Conservation (phyloP, 179 eudicot species). For the Corrigiola litoralis region DNA sequence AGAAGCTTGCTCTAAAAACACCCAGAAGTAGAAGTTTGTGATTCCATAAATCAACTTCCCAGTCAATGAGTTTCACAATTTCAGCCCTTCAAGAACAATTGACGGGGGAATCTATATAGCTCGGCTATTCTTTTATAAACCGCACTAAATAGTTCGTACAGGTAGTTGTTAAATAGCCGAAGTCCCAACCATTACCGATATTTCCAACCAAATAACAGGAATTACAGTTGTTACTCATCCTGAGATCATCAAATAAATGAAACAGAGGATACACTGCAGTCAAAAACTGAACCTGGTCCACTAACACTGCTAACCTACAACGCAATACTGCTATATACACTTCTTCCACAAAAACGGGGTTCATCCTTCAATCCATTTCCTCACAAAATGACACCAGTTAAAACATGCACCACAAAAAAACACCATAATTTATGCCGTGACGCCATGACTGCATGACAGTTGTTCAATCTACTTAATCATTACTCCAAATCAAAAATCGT, state of each 20-base stretch:
- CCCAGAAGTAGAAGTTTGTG: background rate
- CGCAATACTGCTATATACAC: background rate
- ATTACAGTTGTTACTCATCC: background rate
- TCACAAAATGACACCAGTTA: background rate
- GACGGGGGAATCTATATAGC: too few species aligned
- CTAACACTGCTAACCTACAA: too few species aligned
- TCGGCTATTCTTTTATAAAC: too few species aligned
- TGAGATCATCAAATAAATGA: background rate
- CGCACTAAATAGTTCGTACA: too few species aligned
- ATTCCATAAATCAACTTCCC: background rate
- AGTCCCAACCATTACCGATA: too few species aligned
- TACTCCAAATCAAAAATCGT: too few species aligned
- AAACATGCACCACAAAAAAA: background rate
- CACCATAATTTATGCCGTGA: background rate
- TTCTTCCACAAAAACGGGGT: background rate
- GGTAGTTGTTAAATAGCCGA: too few species aligned
- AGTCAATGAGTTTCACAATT: background rate
- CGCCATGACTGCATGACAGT: too few species aligned
- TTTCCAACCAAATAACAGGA: background rate
- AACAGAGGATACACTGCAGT: too few species aligned
- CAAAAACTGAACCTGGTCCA: background rate
- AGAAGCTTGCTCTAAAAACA: background rate
- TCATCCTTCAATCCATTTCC: slow-evolving; percentile 2
- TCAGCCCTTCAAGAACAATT: too few species aligned
- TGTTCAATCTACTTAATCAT: background rate